A percentile compares a stretch with the other conserved stretches of the same genome.
phyloP scores from a whole-genome alignment of 306 rosid species.

The Trifolium pratense region DNA sequence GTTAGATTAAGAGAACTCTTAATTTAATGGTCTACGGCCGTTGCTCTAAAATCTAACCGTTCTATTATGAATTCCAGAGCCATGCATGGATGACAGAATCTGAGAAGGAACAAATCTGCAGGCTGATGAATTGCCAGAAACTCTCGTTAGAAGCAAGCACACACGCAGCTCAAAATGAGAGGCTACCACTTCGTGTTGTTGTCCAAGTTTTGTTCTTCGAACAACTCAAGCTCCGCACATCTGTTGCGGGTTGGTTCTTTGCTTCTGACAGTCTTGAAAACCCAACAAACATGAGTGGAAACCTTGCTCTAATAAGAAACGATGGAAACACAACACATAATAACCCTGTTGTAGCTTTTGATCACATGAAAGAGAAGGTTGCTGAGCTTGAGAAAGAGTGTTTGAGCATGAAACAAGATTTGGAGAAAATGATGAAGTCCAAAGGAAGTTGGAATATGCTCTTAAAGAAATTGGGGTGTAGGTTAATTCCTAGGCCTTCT shows the following conservation, averaged over 20 bases:
- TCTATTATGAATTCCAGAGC: conserved; percentile 51
- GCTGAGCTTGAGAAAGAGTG: conserved; percentile 83
- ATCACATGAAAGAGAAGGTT: conserved; percentile 65
- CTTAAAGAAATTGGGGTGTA: conserved; percentile 64
- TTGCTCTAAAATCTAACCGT: no score
- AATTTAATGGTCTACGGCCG: no score
- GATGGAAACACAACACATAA: conserved; percentile 38
- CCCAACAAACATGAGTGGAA: conserved; percentile 58
- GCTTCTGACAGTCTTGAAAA: conserved; percentile 71
- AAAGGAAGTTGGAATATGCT: conserved; percentile 73
- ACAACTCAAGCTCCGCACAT: conserved; percentile 83
- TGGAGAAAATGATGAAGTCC: conserved; percentile 76
- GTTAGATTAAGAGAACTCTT: no score
- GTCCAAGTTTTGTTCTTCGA: conserved; percentile 96
- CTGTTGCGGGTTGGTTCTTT: conserved; percentile 80
- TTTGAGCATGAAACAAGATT: conserved; percentile 70
- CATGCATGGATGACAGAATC: conserved; percentile 84
- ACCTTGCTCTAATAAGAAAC: conserved; percentile 51
- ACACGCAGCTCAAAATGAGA: conserved; percentile 93
- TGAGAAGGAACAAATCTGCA: conserved; percentile 85
- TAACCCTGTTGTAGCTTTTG: conserved; percentile 50
- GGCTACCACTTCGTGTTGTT: conserved; percentile 77
- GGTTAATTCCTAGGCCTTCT: conserved; percentile 54
- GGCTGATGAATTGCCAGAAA: conserved; percentile 92
- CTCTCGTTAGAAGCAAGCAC: conserved; percentile 92